Evolutionary conservation across 2,329 filamentous ascomycete genomes (phyloP).

Genomic region (Kalaharituber pfeilii): DNA sequence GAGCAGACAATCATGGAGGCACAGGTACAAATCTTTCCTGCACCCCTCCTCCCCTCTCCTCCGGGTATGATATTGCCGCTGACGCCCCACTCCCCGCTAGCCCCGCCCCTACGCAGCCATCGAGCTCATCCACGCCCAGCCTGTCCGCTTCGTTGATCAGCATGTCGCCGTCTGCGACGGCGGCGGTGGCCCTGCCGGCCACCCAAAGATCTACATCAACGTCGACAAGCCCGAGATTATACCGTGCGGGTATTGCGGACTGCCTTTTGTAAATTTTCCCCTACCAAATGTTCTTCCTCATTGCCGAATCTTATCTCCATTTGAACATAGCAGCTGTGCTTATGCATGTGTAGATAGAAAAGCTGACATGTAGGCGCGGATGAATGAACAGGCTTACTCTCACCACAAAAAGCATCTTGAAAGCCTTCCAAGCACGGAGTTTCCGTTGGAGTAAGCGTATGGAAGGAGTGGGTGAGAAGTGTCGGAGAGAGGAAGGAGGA

Average conservation of each 20-base stretch:
- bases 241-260: conserved; percentile 78
- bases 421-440: conserved; percentile 5
- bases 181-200: conserved; percentile 73
- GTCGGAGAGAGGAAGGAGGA: too few relatives aligned
- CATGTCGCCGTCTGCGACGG: conserved; percentile 75
- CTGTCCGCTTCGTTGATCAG: conserved; percentile 77
- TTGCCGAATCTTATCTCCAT: neutral
- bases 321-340: neutral
- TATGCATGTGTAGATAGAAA: too few relatives aligned
- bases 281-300: neutral
- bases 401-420: conserved; percentile 9
- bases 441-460: conserved; percentile 11
- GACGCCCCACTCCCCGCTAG: conserved; percentile 40
- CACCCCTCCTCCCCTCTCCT: neutral
- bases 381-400: conserved; percentile 6
- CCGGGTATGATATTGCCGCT: conserved; percentile 18
- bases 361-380: neutral
- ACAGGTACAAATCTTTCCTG: conserved; percentile 49
- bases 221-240: conserved; percentile 90
- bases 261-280: conserved; percentile 47
- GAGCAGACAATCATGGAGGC: conserved; percentile 89
- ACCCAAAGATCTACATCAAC: conserved; percentile 94
- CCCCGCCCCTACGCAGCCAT: conserved; percentile 81
- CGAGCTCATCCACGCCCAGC: conserved; percentile 88
- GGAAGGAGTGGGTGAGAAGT: too few relatives aligned